Conservation (phyloP, 176 grass and related monocot species). For the Oryza brachyantha region DNA sequence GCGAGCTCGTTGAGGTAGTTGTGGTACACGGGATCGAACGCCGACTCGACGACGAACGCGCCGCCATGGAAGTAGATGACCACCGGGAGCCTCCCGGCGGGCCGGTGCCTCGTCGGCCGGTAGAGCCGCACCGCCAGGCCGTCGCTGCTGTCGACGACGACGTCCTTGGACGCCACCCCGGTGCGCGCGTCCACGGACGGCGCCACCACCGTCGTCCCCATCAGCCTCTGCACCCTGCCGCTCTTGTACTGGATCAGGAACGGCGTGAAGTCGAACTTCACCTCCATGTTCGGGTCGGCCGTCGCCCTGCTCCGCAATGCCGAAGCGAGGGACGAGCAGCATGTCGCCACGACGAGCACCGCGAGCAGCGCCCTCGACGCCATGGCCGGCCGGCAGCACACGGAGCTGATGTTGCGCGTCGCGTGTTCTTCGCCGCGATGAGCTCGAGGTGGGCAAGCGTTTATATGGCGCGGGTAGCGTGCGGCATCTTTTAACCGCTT, state of each 20-base stretch:
- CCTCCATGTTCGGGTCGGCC: slow-evolving; percentile 28
- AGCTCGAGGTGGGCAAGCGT: not conserved
- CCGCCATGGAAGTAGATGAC: slow-evolving; percentile 92
- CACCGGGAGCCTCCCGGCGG: slow-evolving; percentile 43
- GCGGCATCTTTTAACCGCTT: not conserved
- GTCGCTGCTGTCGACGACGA: slow-evolving; percentile 38
- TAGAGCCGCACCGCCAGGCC: slow-evolving; percentile 57
- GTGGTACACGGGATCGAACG: slow-evolving; percentile 58
- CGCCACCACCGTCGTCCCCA: slow-evolving; percentile 36
- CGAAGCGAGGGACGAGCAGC: not conserved
- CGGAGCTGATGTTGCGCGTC: not conserved
- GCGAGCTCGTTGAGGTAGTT: slow-evolving; percentile 58
- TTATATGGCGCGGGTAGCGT: slow-evolving; percentile 13
- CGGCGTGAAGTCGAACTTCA: slow-evolving; percentile 72
- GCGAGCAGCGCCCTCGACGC: not conserved
- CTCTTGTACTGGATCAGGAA: slow-evolving; percentile 59
- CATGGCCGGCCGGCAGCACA: slow-evolving; percentile 4
- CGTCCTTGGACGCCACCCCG: slow-evolving; percentile 55
- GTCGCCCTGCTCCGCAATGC: slow-evolving; percentile 25
- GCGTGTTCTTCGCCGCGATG: not conserved
- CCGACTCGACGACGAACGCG: slow-evolving; percentile 74
- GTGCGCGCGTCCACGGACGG: slow-evolving; percentile 39
- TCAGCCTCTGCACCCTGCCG: slow-evolving; percentile 50
- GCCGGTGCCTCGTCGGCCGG: slow-evolving; percentile 10
- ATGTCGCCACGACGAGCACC: not conserved